Evolutionary conservation across 345 rosid genomes (phyloP), one percentile per base, ranked within the genome.

Genomic region (Cardamine chenopodiifolia): DNA sequence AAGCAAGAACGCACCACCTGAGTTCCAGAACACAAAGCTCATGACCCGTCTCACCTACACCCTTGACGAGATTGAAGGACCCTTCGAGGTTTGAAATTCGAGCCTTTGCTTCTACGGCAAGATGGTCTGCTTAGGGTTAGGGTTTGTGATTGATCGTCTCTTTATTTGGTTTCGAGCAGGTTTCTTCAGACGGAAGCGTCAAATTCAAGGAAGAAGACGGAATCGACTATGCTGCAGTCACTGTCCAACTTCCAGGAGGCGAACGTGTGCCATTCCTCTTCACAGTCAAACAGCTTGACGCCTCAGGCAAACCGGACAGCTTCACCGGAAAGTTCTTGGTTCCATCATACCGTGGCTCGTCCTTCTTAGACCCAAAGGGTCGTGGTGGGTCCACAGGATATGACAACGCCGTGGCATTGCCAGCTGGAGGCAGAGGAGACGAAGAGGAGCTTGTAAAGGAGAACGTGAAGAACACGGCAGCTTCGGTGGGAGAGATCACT

Each of bases 301-400:
- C 98, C 45, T 80, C 96, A 1, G 98, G 98, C 44, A 94, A 91
- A 70, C 93, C 97, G 0, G 92, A 94, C 2, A 83, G 52, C 83
- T 91, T 94, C 50, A 34, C 88, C 0, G 98, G 98, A 14, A 85
- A 87, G 26, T 94, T 82, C 73, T 79, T 91, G 1, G 97, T 94
- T 14, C 97, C 97, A 0, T 88, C 96, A 0, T 94, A 94, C 89
- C 91, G 93, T 20, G 98, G 97, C 14, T 82, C 98, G 0, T 91
- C 98, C 4, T 94, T 94, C 86, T 85, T 94, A 88, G 98, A 94
- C 93, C 98, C 98, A 11, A 94, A 94, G 90, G 98, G 98, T 17
- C 82, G 97, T 55, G 96, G 97, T 70, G 96, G 98, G 4, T 94
- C 97, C 6, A 85, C 89, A 7, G 98, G 98, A 17, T 94, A 94